phyloP scores from a whole-genome alignment of 225 moss, liverwort and hornwort genomes.

The Marchantia polymorpha region DNA sequence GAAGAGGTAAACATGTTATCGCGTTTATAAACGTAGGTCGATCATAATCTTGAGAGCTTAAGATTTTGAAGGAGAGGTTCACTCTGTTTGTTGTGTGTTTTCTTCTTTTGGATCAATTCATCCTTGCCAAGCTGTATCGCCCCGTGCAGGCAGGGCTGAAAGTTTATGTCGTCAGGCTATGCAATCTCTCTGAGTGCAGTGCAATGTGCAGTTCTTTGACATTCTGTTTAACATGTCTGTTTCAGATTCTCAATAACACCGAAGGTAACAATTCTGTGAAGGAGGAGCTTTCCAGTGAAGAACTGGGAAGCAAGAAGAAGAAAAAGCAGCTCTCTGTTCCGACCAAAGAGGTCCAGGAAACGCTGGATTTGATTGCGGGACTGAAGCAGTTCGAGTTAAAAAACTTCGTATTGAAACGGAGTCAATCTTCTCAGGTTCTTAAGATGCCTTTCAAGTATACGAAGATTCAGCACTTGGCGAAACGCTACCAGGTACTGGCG shows the following conservation, averaged over 20 bases:
- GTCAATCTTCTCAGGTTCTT: constrained; percentile 9
- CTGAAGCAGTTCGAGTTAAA: constrained; percentile 33
- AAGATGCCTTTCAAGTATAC: constrained; percentile 10
- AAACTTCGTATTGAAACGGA: constrained; percentile 38
- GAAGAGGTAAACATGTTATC: constrained; percentile 18
- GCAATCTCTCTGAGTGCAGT: too few relatives aligned
- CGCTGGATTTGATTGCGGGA: constrained; percentile 15
- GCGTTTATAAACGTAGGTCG: too few relatives aligned
- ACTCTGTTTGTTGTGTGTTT: neutral
- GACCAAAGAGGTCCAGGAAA: constrained; percentile 18
- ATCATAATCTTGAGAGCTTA: too few relatives aligned
- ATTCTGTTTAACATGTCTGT: neutral
- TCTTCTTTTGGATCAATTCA: neutral
- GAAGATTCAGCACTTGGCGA: constrained; percentile 10
- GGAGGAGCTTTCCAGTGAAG: neutral
- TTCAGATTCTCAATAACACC: constrained; percentile 14
- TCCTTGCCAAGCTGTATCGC: neutral
- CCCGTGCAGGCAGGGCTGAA: too few relatives aligned
- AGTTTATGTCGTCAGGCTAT: too few relatives aligned
- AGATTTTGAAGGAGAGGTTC: too few relatives aligned
- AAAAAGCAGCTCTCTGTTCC: constrained; percentile 13
- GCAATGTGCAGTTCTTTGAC: neutral
- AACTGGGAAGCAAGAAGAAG: constrained; percentile 9
- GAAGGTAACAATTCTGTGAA: constrained; percentile 5
- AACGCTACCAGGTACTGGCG: constrained; percentile 34